phyloP scores from a whole-genome alignment of 176 grass and related monocot species.

The Musa beccarii region DNA sequence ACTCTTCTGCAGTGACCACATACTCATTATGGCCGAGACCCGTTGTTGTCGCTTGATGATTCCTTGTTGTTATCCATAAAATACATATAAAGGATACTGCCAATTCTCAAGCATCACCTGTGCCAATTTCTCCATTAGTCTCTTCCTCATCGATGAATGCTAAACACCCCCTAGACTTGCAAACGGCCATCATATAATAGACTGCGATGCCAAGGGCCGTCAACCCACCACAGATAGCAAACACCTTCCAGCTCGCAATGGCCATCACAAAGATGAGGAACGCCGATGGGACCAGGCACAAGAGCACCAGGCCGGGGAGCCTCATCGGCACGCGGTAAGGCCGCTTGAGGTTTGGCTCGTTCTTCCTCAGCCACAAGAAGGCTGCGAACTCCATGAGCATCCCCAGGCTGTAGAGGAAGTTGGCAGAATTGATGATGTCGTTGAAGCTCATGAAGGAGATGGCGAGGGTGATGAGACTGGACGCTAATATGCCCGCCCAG shows the following conservation, averaged over 20 bases:
- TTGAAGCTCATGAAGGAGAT: conserved; percentile 89
- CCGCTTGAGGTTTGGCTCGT: conserved; percentile 26
- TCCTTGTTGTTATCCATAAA: too few species aligned
- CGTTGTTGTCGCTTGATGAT: too few species aligned
- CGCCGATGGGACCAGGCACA: conserved; percentile 55
- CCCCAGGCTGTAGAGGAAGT: conserved; percentile 89
- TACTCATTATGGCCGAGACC: too few species aligned
- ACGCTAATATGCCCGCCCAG: conserved; percentile 59
- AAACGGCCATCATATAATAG: conserved; percentile 49
- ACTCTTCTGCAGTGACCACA: too few species aligned
- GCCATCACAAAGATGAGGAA: conserved; percentile 89
- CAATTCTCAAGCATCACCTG: too few species aligned
- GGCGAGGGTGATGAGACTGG: conserved; percentile 52
- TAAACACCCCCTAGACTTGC: conserved; percentile 41
- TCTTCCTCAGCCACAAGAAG: conserved; percentile 60
- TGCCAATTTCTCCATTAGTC: background rate
- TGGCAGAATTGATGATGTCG: conserved; percentile 64
- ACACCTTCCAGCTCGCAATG: conserved; percentile 77
- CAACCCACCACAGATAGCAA: conserved; percentile 41
- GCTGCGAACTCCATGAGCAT: conserved; percentile 90
- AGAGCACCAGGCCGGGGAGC: conserved; percentile 19
- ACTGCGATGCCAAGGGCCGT: conserved; percentile 35
- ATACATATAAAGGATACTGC: too few species aligned
- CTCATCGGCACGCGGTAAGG: conserved; percentile 51
- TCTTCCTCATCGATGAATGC: conserved; percentile 30